These are phyloP conservation scores for Cydonia oblonga DNA, from an alignment of 331 rosid species.

Conservation along the genomic window DNA sequence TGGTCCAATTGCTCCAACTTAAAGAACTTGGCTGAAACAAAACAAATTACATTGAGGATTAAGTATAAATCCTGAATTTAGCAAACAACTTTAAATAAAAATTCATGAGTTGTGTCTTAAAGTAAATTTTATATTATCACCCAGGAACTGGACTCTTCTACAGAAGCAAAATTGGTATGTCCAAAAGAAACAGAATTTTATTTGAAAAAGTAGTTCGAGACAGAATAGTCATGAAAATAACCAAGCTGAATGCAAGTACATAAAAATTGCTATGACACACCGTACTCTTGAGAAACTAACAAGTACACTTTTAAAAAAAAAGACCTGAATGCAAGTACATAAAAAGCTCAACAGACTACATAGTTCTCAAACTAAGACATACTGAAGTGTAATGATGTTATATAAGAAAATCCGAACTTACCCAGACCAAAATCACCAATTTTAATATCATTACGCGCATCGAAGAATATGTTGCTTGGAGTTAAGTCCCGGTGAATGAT, in stretches of 20 bases:
- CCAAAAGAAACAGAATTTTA: background rate
- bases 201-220: background rate
- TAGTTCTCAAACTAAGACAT: background rate
- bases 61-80: background rate
- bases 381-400: background rate
- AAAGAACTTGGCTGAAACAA: conserved; percentile 80
- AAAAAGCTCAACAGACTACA: background rate
- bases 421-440: conserved; percentile 99
- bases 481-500: conserved; percentile 96
- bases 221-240: background rate
- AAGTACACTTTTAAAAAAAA: background rate
- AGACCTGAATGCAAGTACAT: background rate
- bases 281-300: background rate
- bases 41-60: conserved; percentile 3
- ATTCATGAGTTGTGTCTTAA: background rate
- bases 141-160: background rate
- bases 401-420: conserved; percentile 32
- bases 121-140: background rate
- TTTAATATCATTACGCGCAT: conserved; percentile 92
- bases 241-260: too few species aligned
- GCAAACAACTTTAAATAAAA: background rate
- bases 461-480: conserved; percentile 88
- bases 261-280: background rate
- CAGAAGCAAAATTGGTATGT: background rate
- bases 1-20: conserved; percentile 95